Base-by-base conservation (phyloP, 129 eudicot species). In the Cynara cardunculus region DNA sequence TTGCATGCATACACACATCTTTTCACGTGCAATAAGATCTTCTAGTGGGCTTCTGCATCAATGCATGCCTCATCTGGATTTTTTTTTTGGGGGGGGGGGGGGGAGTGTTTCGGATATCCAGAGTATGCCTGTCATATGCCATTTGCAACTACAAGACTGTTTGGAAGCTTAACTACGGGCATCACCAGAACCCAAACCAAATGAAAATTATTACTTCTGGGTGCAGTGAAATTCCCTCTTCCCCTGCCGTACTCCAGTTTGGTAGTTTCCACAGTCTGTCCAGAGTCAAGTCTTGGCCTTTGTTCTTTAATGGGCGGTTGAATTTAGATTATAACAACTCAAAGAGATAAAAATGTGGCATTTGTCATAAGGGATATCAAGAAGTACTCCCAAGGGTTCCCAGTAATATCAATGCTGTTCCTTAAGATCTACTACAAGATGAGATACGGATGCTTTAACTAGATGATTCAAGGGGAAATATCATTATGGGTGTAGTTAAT, bases 261-360 rank as follows among this genome's bases (percentile, higher is more conserved):
- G 41, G 44, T 69, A 69, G 41, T 69, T 69, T 71, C 77, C 62
- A 72, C 30, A 62, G 62, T 16, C 77, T 72, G 62, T 72, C 77
- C 21, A 72, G 61, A 44, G 77, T 73, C 39, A 8, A 72, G 28
- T 46, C 27, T 18, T 72, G 56, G 46, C 46, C 62, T 49, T 21
- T 14, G 18, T 18, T 49, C 62, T 18, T 49, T 49, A 14, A 49
- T 49, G 14, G 21, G 62, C 62, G 5, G 19, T 49, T 49, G 21
- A 49, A 49, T 49, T 49, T 18, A 3, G 19, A 49, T 49, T 49
- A 10, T 16, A 49, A 49, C 19, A 49, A 49, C 5, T 37, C 46
- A 8, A 37, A 37, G 46, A 37, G 12, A 34, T 37, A 49, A 49
- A 3, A 3, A 2, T 49, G 62, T 14, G 62, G 62, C 62, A 49